Evolutionary conservation across 345 rosid genomes (phyloP).

Genomic region (Erucastrum elatum): DNA sequence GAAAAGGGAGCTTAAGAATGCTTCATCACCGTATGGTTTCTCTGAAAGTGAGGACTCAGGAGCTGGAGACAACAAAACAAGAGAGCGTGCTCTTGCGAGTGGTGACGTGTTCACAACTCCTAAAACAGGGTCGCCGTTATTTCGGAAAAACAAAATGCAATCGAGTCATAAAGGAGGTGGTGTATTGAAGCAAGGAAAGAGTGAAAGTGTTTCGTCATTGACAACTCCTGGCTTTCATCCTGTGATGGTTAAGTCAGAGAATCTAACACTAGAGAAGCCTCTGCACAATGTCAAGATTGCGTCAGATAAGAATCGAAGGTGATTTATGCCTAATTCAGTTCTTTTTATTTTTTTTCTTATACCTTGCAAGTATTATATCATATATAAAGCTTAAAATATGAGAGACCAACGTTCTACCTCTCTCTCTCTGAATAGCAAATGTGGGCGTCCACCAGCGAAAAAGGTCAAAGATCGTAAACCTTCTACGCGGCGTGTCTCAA

Average conservation of each 20-base stretch:
- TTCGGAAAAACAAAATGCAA: constrained; percentile 53
- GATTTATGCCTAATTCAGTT: constrained; percentile 24
- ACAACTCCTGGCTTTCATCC: constrained; percentile 55
- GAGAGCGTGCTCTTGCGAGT: constrained; percentile 58
- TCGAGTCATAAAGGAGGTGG: constrained; percentile 69
- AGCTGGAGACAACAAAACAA: constrained; percentile 66
- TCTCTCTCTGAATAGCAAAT: constrained; percentile 59
- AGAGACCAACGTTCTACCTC: background rate
- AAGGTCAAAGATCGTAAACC: constrained; percentile 83
- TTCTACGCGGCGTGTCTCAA: constrained; percentile 51
- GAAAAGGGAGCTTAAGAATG: constrained; percentile 61
- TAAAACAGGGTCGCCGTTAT: constrained; percentile 47
- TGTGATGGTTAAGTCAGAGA: constrained; percentile 61
- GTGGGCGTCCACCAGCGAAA: constrained; percentile 80
- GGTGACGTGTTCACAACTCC: constrained; percentile 55
- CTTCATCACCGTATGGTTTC: constrained; percentile 64
- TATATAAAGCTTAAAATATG: background rate
- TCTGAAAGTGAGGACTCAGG: constrained; percentile 91
- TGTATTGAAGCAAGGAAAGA: constrained; percentile 76
- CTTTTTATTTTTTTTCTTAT: constrained; percentile 22
- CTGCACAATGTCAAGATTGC: constrained; percentile 55
- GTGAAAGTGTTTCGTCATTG: constrained; percentile 56
- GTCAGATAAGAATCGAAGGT: constrained; percentile 84
- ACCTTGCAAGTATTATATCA: constrained; percentile 18
- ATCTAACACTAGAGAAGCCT: constrained; percentile 57